Conservation (phyloP, 768 basidiomycete genomes). For the Leccinum subgranulosum region DNA sequence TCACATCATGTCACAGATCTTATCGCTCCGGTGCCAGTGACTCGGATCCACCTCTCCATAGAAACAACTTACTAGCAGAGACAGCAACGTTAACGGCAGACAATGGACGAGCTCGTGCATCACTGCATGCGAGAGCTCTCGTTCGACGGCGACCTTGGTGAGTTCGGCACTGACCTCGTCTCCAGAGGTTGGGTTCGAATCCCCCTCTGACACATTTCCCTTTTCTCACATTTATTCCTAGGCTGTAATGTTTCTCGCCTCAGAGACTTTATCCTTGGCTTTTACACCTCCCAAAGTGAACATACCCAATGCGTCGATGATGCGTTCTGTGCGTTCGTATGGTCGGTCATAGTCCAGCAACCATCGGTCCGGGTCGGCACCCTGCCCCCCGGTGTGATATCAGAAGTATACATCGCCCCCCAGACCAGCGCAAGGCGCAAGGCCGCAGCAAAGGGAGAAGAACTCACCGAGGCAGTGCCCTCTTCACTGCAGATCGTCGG, state of each 20-base stretch:
- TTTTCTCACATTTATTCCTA: constrained; percentile 33
- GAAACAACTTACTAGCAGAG: background rate
- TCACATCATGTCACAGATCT: constrained; percentile 16
- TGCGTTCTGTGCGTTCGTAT: constrained; percentile 74
- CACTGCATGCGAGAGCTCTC: constrained; percentile 84
- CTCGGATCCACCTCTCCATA: background rate
- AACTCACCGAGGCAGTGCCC: constrained; percentile 39
- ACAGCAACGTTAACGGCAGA: background rate
- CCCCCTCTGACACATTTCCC: constrained; percentile 31
- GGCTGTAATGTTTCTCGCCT: constrained; percentile 76
- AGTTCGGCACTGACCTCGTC: constrained; percentile 29
- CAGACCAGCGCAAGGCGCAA: constrained; percentile 67
- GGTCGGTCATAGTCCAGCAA: constrained; percentile 75
- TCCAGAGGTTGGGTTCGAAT: constrained; percentile 41
- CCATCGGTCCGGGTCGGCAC: constrained; percentile 75
- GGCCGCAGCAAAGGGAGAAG: constrained; percentile 55
- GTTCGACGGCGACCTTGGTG: constrained; percentile 89
- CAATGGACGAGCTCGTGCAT: constrained; percentile 85
- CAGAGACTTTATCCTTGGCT: constrained; percentile 64
- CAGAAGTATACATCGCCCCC: constrained; percentile 77
- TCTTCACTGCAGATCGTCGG: constrained; percentile 50
- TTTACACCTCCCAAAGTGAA: constrained; percentile 45
- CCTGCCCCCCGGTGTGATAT: constrained; percentile 52
- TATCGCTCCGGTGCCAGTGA: constrained; percentile 1
- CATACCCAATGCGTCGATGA: constrained; percentile 65